Evolutionary conservation across 2,329 filamentous ascomycete species (phyloP), one percentile per base, ranked within the genome.

Genomic region (Botrytis fabae): DNA sequence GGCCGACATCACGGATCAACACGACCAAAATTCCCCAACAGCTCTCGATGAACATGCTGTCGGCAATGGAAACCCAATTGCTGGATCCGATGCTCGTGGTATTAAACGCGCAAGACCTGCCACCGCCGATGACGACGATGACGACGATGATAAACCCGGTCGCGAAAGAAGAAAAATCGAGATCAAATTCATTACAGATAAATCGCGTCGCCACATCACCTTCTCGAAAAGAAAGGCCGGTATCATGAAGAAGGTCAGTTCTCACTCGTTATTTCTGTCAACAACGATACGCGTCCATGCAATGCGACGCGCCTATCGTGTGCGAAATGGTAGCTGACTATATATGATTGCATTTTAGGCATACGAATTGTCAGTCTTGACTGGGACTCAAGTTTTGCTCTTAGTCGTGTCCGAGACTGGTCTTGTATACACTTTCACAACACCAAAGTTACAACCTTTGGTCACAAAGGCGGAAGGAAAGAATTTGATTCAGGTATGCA

Each of bases 161-260:
- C 95, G 96, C 84, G 96, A 98, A 89, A 92, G 96, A 82, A 91
- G 96, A 86, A 99, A 99, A 92, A 99, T 99, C 81, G 96, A 99
- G 85, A 99, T 99, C 86, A 99, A 99, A 89, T 99, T 99, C 86
- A 99, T 99, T 84, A 95, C 95, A 85, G 96, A 99, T 86, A 99
- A 99, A 88, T 98, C 95, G 85, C 94, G 96, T 85, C 93, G 96
- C 76, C 96, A 99, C 87, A 99, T 98, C 83, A 98, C 96, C 81
- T 98, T 99, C 84, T 98, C 95, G 79, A 99, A 99, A 91, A 94
- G 96, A 83, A 99, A 99, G 88, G 96, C 96, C 73, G 96, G 96
- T 80, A 98, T 99, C 84, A 98, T 99, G 96, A 98, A 99, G 89
- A 98, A 98, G 94, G 96, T 98, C 83, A 79, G 91, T 87, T 28